A percentile compares a stretch with the other conserved stretches of the same genome.
phyloP scores from a whole-genome alignment of 2,329 filamentous ascomycete species.

The Xylaria sp. region DNA sequence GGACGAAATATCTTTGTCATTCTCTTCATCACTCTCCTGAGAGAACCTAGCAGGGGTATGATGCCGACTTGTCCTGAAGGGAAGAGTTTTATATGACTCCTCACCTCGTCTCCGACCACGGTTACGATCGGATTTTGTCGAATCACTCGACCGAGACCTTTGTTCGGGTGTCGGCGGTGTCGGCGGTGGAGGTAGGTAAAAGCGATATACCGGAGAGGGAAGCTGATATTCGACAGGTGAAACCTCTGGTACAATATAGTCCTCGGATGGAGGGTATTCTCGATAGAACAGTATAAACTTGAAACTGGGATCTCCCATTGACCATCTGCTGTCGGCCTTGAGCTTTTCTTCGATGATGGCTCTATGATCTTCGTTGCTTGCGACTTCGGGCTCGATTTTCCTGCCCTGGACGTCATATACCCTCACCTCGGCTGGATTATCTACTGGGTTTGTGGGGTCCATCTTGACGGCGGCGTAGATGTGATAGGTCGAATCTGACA shows the following conservation, averaged over 20 bases:
- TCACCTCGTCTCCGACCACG: too few species aligned
- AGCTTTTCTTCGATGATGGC: not conserved
- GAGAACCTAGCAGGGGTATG: too few species aligned
- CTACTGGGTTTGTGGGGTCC: not conserved
- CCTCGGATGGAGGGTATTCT: not conserved
- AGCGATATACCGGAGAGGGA: not conserved
- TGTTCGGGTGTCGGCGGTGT: too few species aligned
- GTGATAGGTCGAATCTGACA: not conserved
- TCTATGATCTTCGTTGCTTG: not conserved
- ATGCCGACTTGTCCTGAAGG: too few species aligned
- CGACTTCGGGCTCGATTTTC: not conserved
- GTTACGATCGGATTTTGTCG: too few species aligned
- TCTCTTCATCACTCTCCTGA: too few species aligned
- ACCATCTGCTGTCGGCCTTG: not conserved
- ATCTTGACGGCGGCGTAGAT: not conserved
- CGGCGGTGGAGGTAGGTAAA: too few species aligned
- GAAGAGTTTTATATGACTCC: too few species aligned
- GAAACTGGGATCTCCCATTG: conserved; percentile 2
- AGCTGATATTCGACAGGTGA: not conserved
- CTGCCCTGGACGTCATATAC: not conserved
- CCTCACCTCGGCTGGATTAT: conserved; percentile 9
- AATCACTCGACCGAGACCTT: too few species aligned
- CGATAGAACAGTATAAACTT: conserved; percentile 18
- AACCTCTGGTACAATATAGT: not conserved
- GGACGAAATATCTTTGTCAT: too few species aligned